Percentiles rank a stretch among this genome's conserved stretches.
phyloP scores from a whole-genome alignment of 2,329 filamentous ascomycete species.

The Trichoderma breve region DNA sequence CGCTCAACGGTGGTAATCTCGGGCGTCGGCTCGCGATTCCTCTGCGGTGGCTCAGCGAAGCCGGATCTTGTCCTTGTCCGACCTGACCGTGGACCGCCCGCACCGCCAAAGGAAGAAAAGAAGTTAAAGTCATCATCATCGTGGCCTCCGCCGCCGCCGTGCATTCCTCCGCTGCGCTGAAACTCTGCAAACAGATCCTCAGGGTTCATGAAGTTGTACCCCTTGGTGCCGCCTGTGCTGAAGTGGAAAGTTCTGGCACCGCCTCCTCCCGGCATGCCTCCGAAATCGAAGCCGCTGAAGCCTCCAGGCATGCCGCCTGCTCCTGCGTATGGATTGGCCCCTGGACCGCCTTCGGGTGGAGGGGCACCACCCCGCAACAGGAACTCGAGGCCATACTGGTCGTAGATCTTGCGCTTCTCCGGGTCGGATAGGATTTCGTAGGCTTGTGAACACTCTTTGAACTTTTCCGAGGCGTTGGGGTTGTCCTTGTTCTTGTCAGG shows the following conservation, averaged over 20 bases:
- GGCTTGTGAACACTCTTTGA: conserved; percentile 96
- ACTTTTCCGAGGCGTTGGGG: conserved; percentile 81
- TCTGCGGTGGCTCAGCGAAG: conserved; percentile 34
- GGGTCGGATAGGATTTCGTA: conserved; percentile 98
- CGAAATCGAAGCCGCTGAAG: conserved; percentile 51
- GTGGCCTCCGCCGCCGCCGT: conserved; percentile 37
- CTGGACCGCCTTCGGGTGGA: conserved; percentile 58
- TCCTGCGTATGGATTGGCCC: conserved; percentile 59
- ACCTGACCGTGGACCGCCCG: conserved; percentile 34
- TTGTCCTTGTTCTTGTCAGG: conserved; percentile 98
- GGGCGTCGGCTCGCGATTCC: conserved; percentile 53
- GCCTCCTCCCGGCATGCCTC: conserved; percentile 40
- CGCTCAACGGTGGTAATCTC: conserved; percentile 91
- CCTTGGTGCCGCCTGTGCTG: conserved; percentile 52
- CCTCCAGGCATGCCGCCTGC: conserved; percentile 57
- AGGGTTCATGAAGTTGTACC: conserved; percentile 82
- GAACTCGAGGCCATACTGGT: conserved; percentile 92
- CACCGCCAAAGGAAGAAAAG: conserved; percentile 49
- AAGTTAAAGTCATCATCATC: conserved; percentile 51
- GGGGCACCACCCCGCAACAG: conserved; percentile 74
- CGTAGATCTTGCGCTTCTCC: conserved; percentile 93
- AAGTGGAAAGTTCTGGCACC: conserved; percentile 62
- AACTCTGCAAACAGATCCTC: conserved; percentile 86
- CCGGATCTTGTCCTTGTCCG: conserved; percentile 45
- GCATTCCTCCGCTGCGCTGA: conserved; percentile 55